These are phyloP conservation scores for Lentinula sp. DNA, from an alignment of 768 basidiomycete species.

Conservation along the genomic window DNA sequence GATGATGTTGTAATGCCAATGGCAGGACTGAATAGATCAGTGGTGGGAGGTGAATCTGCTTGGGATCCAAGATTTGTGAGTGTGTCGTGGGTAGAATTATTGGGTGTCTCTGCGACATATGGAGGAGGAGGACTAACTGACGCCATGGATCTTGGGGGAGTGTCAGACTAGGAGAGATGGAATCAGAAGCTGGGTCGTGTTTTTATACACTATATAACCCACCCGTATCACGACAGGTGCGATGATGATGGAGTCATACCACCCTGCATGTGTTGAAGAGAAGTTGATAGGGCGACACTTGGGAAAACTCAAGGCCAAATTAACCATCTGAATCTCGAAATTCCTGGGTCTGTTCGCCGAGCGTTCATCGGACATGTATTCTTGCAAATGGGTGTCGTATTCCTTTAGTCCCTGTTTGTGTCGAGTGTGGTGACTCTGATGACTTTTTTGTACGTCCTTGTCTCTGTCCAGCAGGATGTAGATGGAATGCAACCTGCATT, in stretches of 20 bases:
- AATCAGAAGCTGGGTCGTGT: not conserved
- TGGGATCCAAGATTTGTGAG: not conserved
- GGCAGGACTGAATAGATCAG: not conserved
- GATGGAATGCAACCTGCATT: conserved; percentile 29
- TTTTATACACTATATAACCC: not conserved
- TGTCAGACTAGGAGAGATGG: not conserved
- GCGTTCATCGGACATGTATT: conserved; percentile 23
- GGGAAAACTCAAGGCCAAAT: conserved; percentile 42
- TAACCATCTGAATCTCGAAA: conserved; percentile 29
- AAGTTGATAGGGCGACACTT: conserved; percentile 42
- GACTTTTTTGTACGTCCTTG: conserved; percentile 18
- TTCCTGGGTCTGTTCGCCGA: conserved; percentile 28
- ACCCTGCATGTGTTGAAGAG: conserved; percentile 40
- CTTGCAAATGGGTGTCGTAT: conserved; percentile 11
- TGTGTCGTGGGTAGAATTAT: not conserved
- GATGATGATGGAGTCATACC: conserved; percentile 45
- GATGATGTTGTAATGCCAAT: not conserved
- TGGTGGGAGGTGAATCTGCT: not conserved
- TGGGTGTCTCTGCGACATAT: not conserved
- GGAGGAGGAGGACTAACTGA: not conserved
- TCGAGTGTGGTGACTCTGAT: conserved; percentile 22
- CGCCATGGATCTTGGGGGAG: not conserved
- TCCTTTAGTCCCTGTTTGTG: conserved; percentile 18
- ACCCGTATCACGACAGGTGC: not conserved
- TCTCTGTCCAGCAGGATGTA: conserved; percentile 26